Base-by-base conservation (phyloP, 1,284 basidiomycete genomes). In the Bondarzewia mesenterica region DNA sequence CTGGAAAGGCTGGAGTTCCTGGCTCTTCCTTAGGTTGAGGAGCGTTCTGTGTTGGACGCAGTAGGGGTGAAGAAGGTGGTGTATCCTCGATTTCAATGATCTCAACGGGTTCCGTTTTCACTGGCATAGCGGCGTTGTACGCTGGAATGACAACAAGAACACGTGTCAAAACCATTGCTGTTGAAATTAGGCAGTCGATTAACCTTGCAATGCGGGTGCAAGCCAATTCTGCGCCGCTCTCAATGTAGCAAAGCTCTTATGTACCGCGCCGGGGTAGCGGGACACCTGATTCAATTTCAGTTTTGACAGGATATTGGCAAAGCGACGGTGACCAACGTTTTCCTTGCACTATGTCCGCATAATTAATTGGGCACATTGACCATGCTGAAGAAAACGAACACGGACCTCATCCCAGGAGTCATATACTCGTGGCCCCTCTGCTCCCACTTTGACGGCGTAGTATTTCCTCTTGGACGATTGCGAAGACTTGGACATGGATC, bases 361-460 rank as follows among this genome's bases (percentile, higher is more conserved):
- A 10, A 40, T 40, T 32, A n/a, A 32, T 7, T 4, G 6, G 29
- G 29, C 29, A 12, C 29, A 32, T 10, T 7, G 6, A 12, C 5
- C 15, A 32, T 16, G 42, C 20, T 15, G 27, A 12, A 15, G 37
- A 37, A 21, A 43, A n/a, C 25, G n/a, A 37, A 36, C 35, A 12
- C 29, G 16, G 29, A 43, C 80, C 64, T 80, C 72, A 27, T 72
- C 67, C 81, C 81, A 83, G 21, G 65, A 69, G 1, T 58, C 56
- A 43, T 79, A 82, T 22, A 83, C 72, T 40, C 65, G 67, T 0
- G 75, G 71, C 2, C 77, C 80, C 49, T 72, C 63, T 20, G 75
- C 63, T 3, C 80, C 81, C 25, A 70, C 61, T 35, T 67, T 64
- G 1, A 82, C 80, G 2, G 80, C 81, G 44, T 82, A 83, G 50